These are phyloP conservation scores for Madurella mycetomatis DNA, from an alignment of 2,329 filamentous ascomycete genomes.

Conservation along the genomic window DNA sequence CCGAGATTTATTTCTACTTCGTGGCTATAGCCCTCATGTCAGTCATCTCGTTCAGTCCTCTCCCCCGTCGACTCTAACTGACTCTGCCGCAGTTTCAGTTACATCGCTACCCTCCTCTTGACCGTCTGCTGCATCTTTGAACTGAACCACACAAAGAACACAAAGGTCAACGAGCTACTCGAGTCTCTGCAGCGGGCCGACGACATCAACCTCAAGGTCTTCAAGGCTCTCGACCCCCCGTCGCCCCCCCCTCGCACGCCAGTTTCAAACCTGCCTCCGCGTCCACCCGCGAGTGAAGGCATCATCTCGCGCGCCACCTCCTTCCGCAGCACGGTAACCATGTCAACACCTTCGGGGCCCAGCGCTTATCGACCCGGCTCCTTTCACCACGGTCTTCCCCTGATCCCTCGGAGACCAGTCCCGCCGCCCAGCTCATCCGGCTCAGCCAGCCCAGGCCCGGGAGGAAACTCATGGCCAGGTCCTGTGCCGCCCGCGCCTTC, in stretches of 20 bases:
- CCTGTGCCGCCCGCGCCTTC: too few relatives aligned
- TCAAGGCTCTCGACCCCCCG: slow-evolving; percentile 19
- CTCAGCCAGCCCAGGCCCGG: not conserved
- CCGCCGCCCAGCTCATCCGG: not conserved
- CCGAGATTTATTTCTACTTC: slow-evolving; percentile 33
- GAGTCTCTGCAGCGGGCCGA: slow-evolving; percentile 25
- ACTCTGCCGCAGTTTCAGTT: slow-evolving; percentile 12
- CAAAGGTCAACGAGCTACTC: slow-evolving; percentile 25
- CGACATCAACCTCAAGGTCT: slow-evolving; percentile 25
- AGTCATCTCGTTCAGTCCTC: slow-evolving; percentile 6
- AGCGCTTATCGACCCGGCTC: not conserved
- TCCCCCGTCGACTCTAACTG: not conserved
- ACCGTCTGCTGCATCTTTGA: slow-evolving; percentile 28
- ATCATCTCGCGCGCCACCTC: slow-evolving; percentile 27
- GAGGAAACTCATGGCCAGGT: not conserved
- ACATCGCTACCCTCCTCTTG: slow-evolving; percentile 20
- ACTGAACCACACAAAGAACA: slow-evolving; percentile 27
- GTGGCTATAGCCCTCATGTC: slow-evolving; percentile 30
- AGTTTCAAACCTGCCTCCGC: slow-evolving; percentile 4
- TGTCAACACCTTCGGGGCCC: slow-evolving; percentile 9
- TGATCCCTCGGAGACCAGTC: not conserved
- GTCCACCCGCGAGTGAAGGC: slow-evolving; percentile 24
- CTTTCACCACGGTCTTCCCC: slow-evolving; percentile 18
- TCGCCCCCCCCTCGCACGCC: slow-evolving; percentile 10
- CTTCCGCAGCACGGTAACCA: slow-evolving; percentile 24